phyloP scores from a whole-genome alignment of 192 early-diverging fungal genomes.

The Spinellus fusiger region DNA sequence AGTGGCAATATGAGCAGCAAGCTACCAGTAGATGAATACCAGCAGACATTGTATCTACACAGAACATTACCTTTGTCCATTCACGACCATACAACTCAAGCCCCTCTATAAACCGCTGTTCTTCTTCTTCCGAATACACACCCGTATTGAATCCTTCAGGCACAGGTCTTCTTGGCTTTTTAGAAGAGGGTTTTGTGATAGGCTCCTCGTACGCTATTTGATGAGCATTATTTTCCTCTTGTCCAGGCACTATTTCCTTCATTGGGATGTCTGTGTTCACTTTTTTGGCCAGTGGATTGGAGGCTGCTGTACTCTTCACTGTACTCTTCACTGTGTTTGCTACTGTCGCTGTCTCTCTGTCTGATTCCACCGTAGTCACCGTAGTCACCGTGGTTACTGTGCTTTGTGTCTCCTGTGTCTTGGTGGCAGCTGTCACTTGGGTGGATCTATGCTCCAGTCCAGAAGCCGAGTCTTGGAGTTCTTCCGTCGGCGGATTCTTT shows the following conservation, averaged over 20 bases:
- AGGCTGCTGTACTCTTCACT: no score
- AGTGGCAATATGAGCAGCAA: conserved; percentile 67
- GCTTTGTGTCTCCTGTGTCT: no score
- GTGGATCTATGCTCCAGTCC: no score
- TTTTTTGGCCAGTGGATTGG: no score
- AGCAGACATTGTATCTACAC: conserved; percentile 1
- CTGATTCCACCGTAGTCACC: no score
- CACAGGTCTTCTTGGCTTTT: conserved; percentile 40
- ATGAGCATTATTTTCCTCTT: not conserved
- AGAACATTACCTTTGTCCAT: conserved; percentile 62
- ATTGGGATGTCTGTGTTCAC: no score
- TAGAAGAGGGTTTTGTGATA: conserved; percentile 1
- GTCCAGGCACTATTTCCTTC: conserved; percentile 4
- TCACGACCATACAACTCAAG: conserved; percentile 77
- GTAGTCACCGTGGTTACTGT: no score
- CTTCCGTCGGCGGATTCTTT: no score
- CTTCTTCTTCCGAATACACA: conserved; percentile 73
- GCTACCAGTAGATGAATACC: conserved; percentile 28
- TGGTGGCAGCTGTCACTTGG: no score
- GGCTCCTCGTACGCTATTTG: conserved; percentile 16
- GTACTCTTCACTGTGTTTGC: no score
- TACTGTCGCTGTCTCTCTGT: no score
- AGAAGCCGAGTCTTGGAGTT: no score
- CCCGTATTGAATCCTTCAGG: conserved; percentile 56
- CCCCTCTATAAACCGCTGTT: conserved; percentile 66